phyloP scores from a whole-genome alignment of 2,329 filamentous ascomycete species.

The Fusarium continuum region DNA sequence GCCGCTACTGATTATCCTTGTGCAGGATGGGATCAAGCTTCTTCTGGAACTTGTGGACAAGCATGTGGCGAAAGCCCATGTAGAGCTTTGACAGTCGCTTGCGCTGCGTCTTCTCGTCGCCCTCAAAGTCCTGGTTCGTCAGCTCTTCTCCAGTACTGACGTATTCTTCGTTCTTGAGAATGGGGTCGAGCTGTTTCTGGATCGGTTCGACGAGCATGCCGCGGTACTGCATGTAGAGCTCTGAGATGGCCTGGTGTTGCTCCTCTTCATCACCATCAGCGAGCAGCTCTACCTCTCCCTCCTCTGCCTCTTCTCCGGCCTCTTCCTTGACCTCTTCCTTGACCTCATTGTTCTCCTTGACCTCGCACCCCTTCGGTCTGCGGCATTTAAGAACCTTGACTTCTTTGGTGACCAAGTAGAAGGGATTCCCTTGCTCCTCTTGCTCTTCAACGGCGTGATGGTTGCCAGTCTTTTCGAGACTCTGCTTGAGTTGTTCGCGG shows the following conservation, averaged over 20 bases:
- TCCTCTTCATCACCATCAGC: neutral
- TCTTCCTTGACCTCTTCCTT: neutral
- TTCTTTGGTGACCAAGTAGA: constrained; percentile 1
- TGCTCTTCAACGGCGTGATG: no score
- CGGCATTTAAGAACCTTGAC: constrained; percentile 5
- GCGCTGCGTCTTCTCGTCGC: constrained; percentile 9
- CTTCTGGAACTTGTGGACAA: neutral
- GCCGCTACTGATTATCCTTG: neutral
- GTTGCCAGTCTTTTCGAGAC: neutral
- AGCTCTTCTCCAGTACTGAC: neutral
- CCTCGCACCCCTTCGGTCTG: neutral
- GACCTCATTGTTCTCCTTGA: neutral
- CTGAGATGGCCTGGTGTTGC: constrained; percentile 5
- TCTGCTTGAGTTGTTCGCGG: neutral
- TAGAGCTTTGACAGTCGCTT: constrained; percentile 4
- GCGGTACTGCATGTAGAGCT: constrained; percentile 31
- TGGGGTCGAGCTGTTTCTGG: constrained; percentile 17
- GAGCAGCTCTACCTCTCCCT: neutral
- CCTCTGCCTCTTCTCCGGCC: neutral
- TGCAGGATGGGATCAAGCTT: constrained; percentile 17
- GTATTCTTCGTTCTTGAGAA: constrained; percentile 7
- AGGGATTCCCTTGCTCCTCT: neutral
- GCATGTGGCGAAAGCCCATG: constrained; percentile 17
- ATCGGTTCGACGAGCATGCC: constrained; percentile 14
- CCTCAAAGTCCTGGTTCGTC: neutral